Base-by-base conservation (phyloP, 257 asterid species). In the Leptodermis oblonga region DNA sequence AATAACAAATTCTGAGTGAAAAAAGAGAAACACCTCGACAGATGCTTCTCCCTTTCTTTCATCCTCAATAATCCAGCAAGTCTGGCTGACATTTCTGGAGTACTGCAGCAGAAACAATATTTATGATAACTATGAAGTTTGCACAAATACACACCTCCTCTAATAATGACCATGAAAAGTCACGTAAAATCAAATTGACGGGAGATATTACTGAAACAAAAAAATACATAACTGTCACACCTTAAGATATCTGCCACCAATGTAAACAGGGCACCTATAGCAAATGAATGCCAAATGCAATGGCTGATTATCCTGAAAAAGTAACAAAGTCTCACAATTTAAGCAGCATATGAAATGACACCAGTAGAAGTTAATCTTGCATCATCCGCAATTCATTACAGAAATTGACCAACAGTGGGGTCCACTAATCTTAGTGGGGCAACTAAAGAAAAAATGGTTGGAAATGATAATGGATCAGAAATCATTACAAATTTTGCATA, bases 31-130 rank as follows among this genome's bases (percentile, higher is more conserved):
- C 70, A 92, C 99, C 96, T 93, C 99, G 49, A 93, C 78, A 36
- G 99, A 93, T 82, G 99, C 96, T 78, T 90, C 99, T 20, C 99
- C 99, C 99, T 78, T 87, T 82, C 96, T 85, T 84, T 93, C 99
- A 63, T 86, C 97, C 73, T 90, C 96, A 74, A 93, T 93, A 77
- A 93, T 82, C 96, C 99, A 93, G 74, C 92, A 87, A 31, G 92
- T 77, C 86, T 93, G 99, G 79, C 99, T 93, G 63, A 93, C 98
- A 67, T 92, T 88, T 81, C 98, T 85, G 42, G 96, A 90, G 82
- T 79, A 90, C 98, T 90, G 86, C 80, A 82, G 59, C 41, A 26
- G 51, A 79, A 65, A 81, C 28, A 56, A 43, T 51, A 36, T 43
- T 43, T n/a, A n/a, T 5, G 45, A 56, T 43, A 36, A 62, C 30